Conservation (phyloP, 192 early-diverging fungal genomes). For the Linnemannia zychae region DNA sequence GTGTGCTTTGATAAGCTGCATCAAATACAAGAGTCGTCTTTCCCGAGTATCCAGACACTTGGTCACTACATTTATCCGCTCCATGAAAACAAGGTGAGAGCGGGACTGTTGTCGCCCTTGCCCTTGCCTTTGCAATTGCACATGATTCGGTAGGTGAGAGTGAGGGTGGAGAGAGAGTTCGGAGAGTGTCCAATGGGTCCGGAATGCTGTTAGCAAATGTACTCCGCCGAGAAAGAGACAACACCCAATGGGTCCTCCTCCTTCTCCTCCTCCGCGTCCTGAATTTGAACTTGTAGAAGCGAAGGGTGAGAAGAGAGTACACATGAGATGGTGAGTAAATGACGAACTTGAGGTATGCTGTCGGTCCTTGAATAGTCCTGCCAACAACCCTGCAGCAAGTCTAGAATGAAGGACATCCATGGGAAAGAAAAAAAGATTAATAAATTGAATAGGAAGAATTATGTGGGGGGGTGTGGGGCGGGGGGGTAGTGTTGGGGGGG, state of each 20-base stretch:
- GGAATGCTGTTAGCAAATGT: constrained; percentile 13
- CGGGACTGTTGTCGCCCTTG: background rate
- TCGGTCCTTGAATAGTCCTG: constrained; percentile 6
- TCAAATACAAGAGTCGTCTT: constrained; percentile 5
- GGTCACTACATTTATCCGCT: background rate
- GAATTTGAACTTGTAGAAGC: too few species aligned
- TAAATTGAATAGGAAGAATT: too few species aligned
- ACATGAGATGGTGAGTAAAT: background rate
- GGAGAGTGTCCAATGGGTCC: constrained; percentile 14
- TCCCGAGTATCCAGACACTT: background rate
- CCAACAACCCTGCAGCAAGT: background rate
- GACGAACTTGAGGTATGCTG: background rate
- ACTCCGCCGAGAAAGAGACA: constrained; percentile 11
- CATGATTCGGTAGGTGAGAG: too few species aligned
- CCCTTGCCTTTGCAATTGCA: background rate
- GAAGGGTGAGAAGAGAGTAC: background rate
- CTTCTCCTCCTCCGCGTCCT: too few species aligned
- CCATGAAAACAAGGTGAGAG: background rate
- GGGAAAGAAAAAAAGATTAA: background rate
- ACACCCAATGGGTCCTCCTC: too few species aligned
- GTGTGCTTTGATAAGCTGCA: constrained; percentile 9
- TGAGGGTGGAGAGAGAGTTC: background rate
- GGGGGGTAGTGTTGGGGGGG: background rate
- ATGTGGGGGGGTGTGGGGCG: too few species aligned
- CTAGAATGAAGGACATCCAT: background rate